Conservation (phyloP, 176 grass and related monocot species). For the Raddia distichophylla region DNA sequence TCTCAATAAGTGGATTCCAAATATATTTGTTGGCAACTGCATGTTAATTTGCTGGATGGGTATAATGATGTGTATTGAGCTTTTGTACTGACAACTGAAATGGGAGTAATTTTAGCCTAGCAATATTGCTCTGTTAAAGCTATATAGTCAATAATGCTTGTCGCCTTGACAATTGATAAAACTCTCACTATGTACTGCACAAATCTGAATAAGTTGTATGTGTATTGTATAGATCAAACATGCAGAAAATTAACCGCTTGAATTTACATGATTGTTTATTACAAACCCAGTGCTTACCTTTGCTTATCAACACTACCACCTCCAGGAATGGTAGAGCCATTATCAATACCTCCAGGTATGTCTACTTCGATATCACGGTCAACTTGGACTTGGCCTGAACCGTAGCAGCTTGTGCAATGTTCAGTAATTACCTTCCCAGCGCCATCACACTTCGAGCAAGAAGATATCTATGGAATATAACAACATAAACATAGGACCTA, state of each 20-base stretch:
- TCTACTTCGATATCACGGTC: constrained; percentile 57
- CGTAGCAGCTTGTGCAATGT: constrained; percentile 66
- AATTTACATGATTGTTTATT: constrained; percentile 17
- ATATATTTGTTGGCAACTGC: not conserved
- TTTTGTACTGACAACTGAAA: constrained; percentile 18
- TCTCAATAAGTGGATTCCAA: constrained; percentile 7
- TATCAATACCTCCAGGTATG: constrained; percentile 80
- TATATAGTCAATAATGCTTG: constrained; percentile 15
- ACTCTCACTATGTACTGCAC: not conserved
- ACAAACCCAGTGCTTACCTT: constrained; percentile 50
- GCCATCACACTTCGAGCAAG: constrained; percentile 86
- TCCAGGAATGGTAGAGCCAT: constrained; percentile 73
- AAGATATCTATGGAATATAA: constrained; percentile 68
- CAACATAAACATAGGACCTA: constrained; percentile 21
- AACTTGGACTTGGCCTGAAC: constrained; percentile 69
- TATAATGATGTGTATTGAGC: not conserved
- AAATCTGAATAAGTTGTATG: not conserved
- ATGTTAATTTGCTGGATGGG: not conserved
- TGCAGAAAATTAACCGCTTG: not conserved
- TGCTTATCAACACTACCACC: constrained; percentile 76
- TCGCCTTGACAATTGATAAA: not conserved
- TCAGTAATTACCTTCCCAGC: constrained; percentile 77
- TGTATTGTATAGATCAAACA: constrained; percentile 24
- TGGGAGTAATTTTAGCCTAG: constrained; percentile 1
- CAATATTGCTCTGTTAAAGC: not conserved